Conservation (phyloP, 2,329 filamentous ascomycete genomes). For the Neobulgaria alba region DNA sequence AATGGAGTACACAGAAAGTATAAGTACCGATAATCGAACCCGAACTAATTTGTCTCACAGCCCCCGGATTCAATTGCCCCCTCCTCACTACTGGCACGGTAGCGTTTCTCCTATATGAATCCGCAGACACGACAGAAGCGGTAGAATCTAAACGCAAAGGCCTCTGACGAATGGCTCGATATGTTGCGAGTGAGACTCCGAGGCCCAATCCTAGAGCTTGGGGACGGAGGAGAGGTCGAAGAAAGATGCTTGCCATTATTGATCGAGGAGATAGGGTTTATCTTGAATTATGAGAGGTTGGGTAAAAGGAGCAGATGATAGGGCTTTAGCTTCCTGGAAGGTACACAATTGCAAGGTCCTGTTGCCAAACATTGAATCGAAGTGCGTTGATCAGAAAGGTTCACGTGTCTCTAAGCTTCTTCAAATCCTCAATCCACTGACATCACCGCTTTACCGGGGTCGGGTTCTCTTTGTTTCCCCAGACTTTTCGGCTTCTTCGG, state of each 20-base stretch:
- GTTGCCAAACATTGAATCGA: no score
- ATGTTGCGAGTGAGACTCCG: constrained; percentile 30
- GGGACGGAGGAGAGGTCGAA: constrained; percentile 26
- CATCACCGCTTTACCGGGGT: no score
- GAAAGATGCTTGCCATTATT: constrained; percentile 25
- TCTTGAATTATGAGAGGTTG: no score
- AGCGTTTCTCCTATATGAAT: constrained; percentile 25
- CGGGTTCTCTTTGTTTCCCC: no score
- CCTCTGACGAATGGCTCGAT: constrained; percentile 23
- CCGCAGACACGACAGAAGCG: constrained; percentile 2
- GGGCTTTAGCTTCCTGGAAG: no score
- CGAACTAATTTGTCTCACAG: constrained; percentile 27
- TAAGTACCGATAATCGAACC: constrained; percentile 26
- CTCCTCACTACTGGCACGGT: constrained; percentile 15
- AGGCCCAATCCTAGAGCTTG: constrained; percentile 29
- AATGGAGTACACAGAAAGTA: not conserved
- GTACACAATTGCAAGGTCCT: no score
- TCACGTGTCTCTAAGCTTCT: no score
- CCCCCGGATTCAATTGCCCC: constrained; percentile 19
- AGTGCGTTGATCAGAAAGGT: no score
- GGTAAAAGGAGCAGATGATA: no score
- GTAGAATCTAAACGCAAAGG: constrained; percentile 28
- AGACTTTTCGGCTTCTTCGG: not conserved
- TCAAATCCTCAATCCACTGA: no score
- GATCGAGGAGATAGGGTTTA: not conserved